These are phyloP conservation scores for Thalassiosira ordinaria DNA, from an alignment of 352 stramenopile genomes.

Conservation along the genomic window DNA sequence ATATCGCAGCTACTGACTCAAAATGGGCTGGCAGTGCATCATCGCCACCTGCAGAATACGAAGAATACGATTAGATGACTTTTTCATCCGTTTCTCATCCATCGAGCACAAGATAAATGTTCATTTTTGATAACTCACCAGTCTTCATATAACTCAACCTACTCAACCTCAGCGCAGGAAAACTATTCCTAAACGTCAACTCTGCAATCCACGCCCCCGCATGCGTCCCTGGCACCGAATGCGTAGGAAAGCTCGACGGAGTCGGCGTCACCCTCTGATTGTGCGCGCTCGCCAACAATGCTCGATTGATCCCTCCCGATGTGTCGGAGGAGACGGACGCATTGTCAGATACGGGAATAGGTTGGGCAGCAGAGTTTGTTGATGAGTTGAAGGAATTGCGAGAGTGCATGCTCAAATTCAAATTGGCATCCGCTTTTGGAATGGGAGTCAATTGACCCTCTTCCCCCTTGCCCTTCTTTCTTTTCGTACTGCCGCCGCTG, in stretches of 20 bases:
- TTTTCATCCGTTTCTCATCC: neutral
- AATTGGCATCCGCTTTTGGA: too few relatives aligned
- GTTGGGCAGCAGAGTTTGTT: neutral
- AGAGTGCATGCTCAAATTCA: slow-evolving; percentile 10
- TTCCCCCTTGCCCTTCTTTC: slow-evolving; percentile 3
- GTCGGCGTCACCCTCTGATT: slow-evolving; percentile 9
- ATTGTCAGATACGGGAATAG: too few relatives aligned
- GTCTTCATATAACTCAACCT: slow-evolving; percentile 82
- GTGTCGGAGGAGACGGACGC: slow-evolving; percentile 28
- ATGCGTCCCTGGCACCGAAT: slow-evolving; percentile 62
- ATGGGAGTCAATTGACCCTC: slow-evolving; percentile 33
- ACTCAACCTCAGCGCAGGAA: slow-evolving; percentile 77
- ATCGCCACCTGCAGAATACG: slow-evolving; percentile 51
- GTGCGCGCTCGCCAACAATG: slow-evolving; percentile 20
- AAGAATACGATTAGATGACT: neutral
- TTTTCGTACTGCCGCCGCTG: neutral
- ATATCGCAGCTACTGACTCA: slow-evolving; percentile 82
- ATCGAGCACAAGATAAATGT: neutral
- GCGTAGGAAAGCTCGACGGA: slow-evolving; percentile 21
- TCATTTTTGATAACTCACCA: neutral
- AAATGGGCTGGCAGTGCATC: slow-evolving; percentile 81
- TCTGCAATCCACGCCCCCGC: slow-evolving; percentile 85
- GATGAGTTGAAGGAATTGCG: neutral
- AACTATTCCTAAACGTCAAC: slow-evolving; percentile 76
- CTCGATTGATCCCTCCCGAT: slow-evolving; percentile 47